These are phyloP conservation scores for Lachnellula hyalina DNA, from an alignment of 2,329 filamentous ascomycete genomes.

Conservation along the genomic window DNA sequence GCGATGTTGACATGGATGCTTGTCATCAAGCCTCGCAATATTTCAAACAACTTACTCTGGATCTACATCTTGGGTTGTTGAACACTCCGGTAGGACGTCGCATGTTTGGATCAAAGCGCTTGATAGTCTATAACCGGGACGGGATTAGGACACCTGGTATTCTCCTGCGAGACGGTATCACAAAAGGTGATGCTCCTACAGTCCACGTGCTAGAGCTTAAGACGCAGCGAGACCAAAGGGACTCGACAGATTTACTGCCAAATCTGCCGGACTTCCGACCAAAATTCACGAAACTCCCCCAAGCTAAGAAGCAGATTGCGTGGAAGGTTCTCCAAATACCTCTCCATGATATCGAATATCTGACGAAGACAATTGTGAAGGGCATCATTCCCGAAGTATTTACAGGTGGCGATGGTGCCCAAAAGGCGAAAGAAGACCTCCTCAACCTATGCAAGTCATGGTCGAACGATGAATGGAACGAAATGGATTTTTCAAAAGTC, in stretches of 20 bases:
- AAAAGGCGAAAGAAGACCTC: slow-evolving; percentile 62
- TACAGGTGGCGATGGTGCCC: slow-evolving; percentile 43
- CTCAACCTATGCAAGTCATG: slow-evolving; percentile 66
- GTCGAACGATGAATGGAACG: slow-evolving; percentile 71
- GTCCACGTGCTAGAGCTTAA: slow-evolving; percentile 77
- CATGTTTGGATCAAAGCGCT: slow-evolving; percentile 67
- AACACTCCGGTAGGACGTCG: slow-evolving; percentile 77
- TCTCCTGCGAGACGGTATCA: slow-evolving; percentile 69
- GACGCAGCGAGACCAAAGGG: slow-evolving; percentile 60
- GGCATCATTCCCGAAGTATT: slow-evolving; percentile 57
- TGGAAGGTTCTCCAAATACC: slow-evolving; percentile 65
- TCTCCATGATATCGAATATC: slow-evolving; percentile 73
- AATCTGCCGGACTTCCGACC: slow-evolving; percentile 69
- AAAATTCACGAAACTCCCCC: slow-evolving; percentile 62
- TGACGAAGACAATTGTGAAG: slow-evolving; percentile 64
- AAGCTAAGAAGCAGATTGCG: slow-evolving; percentile 60
- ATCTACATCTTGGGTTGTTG: slow-evolving; percentile 72
- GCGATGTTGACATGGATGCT: slow-evolving; percentile 71
- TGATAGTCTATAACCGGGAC: slow-evolving; percentile 82
- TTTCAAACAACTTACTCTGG: slow-evolving; percentile 71
- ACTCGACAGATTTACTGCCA: slow-evolving; percentile 80
- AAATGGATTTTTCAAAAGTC: slow-evolving; percentile 75
- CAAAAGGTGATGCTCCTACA: slow-evolving; percentile 57
- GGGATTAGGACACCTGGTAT: slow-evolving; percentile 79
- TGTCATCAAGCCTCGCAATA: slow-evolving; percentile 80